Percentiles rank a stretch among this genome's conserved stretches.
Conservation (phyloP, 768 basidiomycete genomes). For the Boletellus sp. region DNA sequence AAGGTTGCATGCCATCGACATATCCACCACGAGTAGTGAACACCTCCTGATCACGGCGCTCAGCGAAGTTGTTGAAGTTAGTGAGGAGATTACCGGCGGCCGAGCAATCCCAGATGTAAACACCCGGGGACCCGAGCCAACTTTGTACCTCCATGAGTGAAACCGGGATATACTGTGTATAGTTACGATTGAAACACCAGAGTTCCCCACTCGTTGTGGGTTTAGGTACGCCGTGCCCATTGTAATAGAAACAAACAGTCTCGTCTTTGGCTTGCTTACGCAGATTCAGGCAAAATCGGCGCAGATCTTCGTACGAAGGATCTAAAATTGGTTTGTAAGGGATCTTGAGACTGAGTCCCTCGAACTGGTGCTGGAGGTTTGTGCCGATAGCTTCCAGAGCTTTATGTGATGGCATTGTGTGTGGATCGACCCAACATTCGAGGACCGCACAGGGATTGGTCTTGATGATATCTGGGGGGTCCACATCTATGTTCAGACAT, state of each 20-base stretch:
- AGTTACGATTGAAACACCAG: conserved; percentile 97
- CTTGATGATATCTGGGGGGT: conserved; percentile 97
- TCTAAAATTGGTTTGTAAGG: conserved; percentile 93
- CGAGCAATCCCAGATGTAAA: conserved; percentile 99
- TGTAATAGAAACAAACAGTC: conserved; percentile 94
- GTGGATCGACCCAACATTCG: conserved; percentile 98
- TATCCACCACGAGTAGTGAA: conserved; percentile 56
- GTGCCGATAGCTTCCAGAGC: conserved; percentile 91
- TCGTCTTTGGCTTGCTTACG: conserved; percentile 91
- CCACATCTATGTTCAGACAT: conserved; percentile 95
- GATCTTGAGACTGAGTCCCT: conserved; percentile 91
- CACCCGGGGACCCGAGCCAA: conserved; percentile 92
- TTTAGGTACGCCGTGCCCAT: conserved; percentile 97
- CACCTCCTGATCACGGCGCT: conserved; percentile 68
- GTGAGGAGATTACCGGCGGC: conserved; percentile 91
- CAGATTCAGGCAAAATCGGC: conserved; percentile 76
- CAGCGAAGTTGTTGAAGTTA: conserved; percentile 82
- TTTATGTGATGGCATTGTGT: conserved; percentile 85
- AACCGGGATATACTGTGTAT: conserved; percentile 98
- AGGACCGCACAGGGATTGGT: conserved; percentile 92
- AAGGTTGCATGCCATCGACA: conserved; percentile 58
- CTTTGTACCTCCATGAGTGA: conserved; percentile 89
- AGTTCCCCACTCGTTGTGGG: conserved; percentile 94
- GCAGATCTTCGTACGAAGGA: conserved; percentile 91
- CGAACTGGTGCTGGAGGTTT: conserved; percentile 93